Evolutionary conservation across 139 green algal species (phyloP).

Genomic region (Tetradesmus lagerheimii): DNA sequence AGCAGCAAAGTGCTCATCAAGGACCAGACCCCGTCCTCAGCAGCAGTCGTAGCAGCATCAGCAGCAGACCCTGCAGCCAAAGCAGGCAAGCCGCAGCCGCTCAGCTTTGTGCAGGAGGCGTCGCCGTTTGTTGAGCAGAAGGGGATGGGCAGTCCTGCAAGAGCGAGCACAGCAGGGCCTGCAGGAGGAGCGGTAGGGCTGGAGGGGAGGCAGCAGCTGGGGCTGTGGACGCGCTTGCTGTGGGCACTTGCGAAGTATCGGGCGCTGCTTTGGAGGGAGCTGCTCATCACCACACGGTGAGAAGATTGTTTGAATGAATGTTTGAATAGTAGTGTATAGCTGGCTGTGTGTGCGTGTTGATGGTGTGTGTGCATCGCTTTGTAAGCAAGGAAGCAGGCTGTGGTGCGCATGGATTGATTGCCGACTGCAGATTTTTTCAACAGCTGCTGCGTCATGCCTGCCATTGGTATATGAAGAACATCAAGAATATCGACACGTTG

Average conservation of each 20-base stretch:
- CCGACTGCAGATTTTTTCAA: too few relatives aligned
- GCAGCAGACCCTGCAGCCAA: constrained; percentile 4
- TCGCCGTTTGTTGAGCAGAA: background rate
- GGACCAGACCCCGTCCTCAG: background rate
- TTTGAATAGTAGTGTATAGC: background rate
- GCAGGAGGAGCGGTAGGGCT: background rate
- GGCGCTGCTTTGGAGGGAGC: constrained; percentile 48
- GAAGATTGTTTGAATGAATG: background rate
- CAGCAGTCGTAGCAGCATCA: background rate
- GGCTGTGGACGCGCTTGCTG: background rate
- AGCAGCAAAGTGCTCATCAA: background rate
- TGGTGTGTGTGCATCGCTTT: too few relatives aligned
- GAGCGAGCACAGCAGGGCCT: background rate
- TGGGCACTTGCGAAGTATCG: constrained; percentile 31
- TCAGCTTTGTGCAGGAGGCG: background rate
- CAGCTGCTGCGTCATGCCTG: too few relatives aligned
- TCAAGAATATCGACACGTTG: background rate
- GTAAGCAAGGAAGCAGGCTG: too few relatives aligned
- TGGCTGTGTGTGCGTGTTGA: background rate
- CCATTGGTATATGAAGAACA: background rate
- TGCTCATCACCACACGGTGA: constrained; percentile 48
- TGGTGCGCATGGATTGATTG: too few relatives aligned
- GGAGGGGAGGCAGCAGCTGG: background rate
- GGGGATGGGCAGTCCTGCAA: background rate
- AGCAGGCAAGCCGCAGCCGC: background rate